Evolutionary conservation across 2,329 filamentous ascomycete genomes (phyloP).

Genomic region (Rugonectria rugulosa): DNA sequence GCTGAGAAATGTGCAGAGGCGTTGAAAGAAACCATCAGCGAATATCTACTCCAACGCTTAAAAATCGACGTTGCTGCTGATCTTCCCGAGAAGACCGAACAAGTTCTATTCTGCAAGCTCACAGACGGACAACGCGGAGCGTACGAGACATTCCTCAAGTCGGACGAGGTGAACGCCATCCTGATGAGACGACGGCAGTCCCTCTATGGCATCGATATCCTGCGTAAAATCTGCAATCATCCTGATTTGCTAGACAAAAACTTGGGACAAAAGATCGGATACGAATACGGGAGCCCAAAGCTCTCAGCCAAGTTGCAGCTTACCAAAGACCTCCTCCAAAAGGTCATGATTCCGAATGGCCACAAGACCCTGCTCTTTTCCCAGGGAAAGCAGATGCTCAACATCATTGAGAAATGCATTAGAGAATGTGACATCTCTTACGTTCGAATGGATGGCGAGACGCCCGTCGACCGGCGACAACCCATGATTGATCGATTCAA

Average conservation of each 20-base stretch:
- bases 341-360: conserved; percentile 85
- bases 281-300: conserved; percentile 77
- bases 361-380: conserved; percentile 95
- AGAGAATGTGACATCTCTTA: conserved; percentile 75
- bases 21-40: conserved; percentile 90
- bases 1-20: conserved; percentile 94
- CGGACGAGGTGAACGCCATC: conserved; percentile 86
- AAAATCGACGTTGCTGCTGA: conserved; percentile 95
- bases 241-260: conserved; percentile 81
- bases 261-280: conserved; percentile 64
- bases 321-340: conserved; percentile 81
- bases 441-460: conserved; percentile 92
- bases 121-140: conserved; percentile 77
- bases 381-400: conserved; percentile 93
- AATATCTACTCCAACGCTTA: conserved; percentile 89
- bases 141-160: conserved; percentile 83
- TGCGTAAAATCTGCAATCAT: conserved; percentile 98
- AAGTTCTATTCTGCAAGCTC: conserved; percentile 94
- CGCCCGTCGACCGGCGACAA: conserved; percentile 88
- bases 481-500: conserved; percentile 94
- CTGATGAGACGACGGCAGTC: conserved; percentile 77
- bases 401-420: conserved; percentile 89
- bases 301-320: conserved; percentile 98
- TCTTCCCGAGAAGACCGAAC: conserved; percentile 93
- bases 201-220: conserved; percentile 86